Conservation (phyloP, 805 yeast species). For the Yarrowia sp. region DNA sequence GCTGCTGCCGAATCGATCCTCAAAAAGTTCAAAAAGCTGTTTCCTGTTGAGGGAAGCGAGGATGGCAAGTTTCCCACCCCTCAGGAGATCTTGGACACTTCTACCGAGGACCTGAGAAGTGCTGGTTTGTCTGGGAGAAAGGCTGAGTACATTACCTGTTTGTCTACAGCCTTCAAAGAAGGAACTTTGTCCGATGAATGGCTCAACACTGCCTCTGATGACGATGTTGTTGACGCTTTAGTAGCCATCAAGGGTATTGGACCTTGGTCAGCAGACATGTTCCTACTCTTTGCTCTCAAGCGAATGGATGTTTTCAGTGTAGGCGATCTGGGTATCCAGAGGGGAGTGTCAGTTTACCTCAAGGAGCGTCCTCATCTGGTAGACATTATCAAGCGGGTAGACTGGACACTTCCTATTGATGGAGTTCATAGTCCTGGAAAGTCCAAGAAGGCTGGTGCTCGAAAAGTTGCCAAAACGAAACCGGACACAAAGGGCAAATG, state of each 20-base stretch:
- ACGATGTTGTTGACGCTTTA: constrained; percentile 37
- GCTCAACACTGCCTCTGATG: constrained; percentile 32
- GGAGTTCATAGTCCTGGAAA: constrained; percentile 36
- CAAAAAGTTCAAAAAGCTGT: constrained; percentile 43
- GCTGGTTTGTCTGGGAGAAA: constrained; percentile 72
- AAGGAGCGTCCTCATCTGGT: constrained; percentile 40
- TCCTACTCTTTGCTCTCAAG: constrained; percentile 63
- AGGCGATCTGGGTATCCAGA: constrained; percentile 79
- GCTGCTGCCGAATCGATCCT: constrained; percentile 71
- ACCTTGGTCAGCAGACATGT: constrained; percentile 88
- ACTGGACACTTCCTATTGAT: constrained; percentile 31
- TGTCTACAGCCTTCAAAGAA: constrained; percentile 37
- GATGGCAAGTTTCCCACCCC: constrained; percentile 51
- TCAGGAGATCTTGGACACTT: constrained; percentile 41
- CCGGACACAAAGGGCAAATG: constrained; percentile 41
- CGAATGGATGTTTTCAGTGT: constrained; percentile 68
- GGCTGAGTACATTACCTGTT: constrained; percentile 65
- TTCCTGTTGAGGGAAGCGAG: constrained; percentile 26
- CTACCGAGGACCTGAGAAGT: constrained; percentile 49
- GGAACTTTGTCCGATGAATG: constrained; percentile 34
- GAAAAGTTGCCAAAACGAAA: constrained; percentile 39
- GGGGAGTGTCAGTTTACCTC: constrained; percentile 72
- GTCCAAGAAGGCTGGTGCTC: constrained; percentile 37
- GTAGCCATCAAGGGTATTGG: constrained; percentile 39
- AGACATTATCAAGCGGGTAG: constrained; percentile 34